Conservation (phyloP, 768 basidiomycete genomes). For the Strobilomyces dryophilus region DNA sequence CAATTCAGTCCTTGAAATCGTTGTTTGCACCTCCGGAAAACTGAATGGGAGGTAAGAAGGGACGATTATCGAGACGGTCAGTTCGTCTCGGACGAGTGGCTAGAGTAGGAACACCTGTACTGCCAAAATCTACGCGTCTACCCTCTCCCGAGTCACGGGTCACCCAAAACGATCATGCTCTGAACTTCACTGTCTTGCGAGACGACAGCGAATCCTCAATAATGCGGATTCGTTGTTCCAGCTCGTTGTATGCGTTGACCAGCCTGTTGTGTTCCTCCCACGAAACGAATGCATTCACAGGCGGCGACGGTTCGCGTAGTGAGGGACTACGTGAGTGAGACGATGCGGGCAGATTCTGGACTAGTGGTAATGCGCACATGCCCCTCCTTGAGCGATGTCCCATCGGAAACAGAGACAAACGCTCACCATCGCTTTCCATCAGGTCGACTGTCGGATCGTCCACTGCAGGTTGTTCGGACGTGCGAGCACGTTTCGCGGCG, state of each 20-base stretch:
- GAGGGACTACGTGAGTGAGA: no score
- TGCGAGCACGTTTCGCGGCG: background rate
- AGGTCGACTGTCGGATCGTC: background rate
- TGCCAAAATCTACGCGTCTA: background rate
- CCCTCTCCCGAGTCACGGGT: background rate
- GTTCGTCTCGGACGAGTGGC: background rate
- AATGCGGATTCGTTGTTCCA: background rate
- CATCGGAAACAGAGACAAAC: background rate
- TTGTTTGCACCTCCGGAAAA: conserved; percentile 21
- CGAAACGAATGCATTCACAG: background rate
- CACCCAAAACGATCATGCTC: background rate
- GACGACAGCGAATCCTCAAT: background rate
- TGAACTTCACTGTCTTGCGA: background rate
- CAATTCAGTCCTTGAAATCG: conserved; percentile 23
- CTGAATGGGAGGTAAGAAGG: background rate
- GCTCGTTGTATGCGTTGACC: background rate
- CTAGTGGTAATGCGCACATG: background rate
- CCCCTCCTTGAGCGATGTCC: background rate
- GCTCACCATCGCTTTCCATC: background rate
- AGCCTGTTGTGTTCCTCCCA: background rate
- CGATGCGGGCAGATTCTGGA: background rate
- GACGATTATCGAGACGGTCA: background rate
- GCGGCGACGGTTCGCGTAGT: no score
- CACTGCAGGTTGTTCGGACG: background rate
- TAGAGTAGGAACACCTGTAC: background rate